These are phyloP conservation scores for Pyrenophora teres DNA, from an alignment of 2,329 filamentous ascomycete species.

Conservation along the genomic window DNA sequence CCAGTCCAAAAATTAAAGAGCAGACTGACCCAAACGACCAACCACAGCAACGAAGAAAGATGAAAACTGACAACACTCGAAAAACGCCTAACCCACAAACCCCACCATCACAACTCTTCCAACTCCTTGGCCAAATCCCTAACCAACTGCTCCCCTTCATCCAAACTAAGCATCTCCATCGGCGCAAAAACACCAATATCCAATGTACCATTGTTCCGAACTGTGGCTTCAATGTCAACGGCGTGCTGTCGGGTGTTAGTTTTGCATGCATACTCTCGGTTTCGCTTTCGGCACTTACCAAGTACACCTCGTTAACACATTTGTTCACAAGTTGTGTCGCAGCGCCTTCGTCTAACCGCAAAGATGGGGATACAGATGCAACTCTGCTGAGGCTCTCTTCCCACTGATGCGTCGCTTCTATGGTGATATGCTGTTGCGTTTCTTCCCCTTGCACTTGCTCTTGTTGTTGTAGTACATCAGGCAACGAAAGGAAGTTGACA, in stretches of 20 bases:
- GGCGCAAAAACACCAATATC: slow-evolving; percentile 60
- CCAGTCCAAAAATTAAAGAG: too few species aligned
- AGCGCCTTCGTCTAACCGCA: too few species aligned
- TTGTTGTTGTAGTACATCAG: slow-evolving; percentile 38
- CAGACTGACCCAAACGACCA: too few species aligned
- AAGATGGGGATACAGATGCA: too few species aligned
- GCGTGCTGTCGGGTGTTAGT: slow-evolving; percentile 50
- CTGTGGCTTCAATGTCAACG: slow-evolving; percentile 61
- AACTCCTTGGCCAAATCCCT: slow-evolving; percentile 32
- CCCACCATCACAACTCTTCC: background rate
- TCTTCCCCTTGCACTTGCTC: background rate
- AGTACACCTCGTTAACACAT: slow-evolving; percentile 37
- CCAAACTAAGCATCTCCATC: slow-evolving; percentile 49
- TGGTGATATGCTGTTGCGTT: slow-evolving; percentile 14
- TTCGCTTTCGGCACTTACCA: slow-evolving; percentile 47
- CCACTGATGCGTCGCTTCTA: slow-evolving; percentile 27
- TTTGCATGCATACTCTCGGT: slow-evolving; percentile 27
- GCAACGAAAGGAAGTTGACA: slow-evolving; percentile 77
- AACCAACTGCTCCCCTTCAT: slow-evolving; percentile 45
- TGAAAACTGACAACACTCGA: too few species aligned
- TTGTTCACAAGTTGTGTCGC: slow-evolving; percentile 23
- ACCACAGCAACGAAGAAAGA: too few species aligned
- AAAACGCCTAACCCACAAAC: too few species aligned
- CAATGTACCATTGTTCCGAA: slow-evolving; percentile 52
- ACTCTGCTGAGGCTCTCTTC: slow-evolving; percentile 22